Evolutionary conservation across 1,139 yeast genomes (phyloP).

Genomic region (Protomyces lactucae-debilis): DNA sequence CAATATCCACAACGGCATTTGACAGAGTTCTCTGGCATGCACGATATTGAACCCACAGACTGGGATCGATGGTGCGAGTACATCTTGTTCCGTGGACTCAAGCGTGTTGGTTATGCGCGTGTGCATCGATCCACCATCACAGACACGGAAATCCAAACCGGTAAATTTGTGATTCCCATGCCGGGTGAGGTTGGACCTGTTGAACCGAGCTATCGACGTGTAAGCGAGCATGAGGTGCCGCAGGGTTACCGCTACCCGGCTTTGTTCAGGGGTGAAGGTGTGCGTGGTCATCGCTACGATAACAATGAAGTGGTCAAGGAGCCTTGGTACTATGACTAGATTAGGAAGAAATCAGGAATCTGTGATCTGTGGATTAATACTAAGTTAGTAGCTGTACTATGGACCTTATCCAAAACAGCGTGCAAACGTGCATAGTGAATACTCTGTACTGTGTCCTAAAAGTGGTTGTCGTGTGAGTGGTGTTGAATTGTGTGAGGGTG

Average conservation of each 20-base stretch:
- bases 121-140: slow-evolving; percentile 90
- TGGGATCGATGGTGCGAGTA: slow-evolving; percentile 99
- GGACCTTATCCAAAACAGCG: no score
- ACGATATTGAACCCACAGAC: slow-evolving; percentile 87
- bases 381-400: no score
- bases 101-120: slow-evolving; percentile 89
- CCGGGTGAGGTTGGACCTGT: slow-evolving; percentile 38
- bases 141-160: slow-evolving; percentile 93
- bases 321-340: slow-evolving; percentile 40
- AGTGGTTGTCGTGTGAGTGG: no score
- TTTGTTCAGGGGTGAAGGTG: slow-evolving; percentile 86
- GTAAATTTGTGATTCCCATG: slow-evolving; percentile 61
- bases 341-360: not conserved
- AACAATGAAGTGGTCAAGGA: slow-evolving; percentile 76
- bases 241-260: slow-evolving; percentile 70
- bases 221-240: slow-evolving; percentile 55
- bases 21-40: slow-evolving; percentile 76
- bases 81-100: slow-evolving; percentile 77
- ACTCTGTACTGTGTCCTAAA: no score
- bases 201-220: slow-evolving; percentile 50
- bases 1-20: slow-evolving; percentile 93
- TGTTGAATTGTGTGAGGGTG: no score
- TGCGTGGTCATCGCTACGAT: slow-evolving; percentile 75
- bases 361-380: no score
- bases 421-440: no score